Evolutionary conservation across 2,329 filamentous ascomycete genomes (phyloP).

Genomic region (Nectriaceae sp.): DNA sequence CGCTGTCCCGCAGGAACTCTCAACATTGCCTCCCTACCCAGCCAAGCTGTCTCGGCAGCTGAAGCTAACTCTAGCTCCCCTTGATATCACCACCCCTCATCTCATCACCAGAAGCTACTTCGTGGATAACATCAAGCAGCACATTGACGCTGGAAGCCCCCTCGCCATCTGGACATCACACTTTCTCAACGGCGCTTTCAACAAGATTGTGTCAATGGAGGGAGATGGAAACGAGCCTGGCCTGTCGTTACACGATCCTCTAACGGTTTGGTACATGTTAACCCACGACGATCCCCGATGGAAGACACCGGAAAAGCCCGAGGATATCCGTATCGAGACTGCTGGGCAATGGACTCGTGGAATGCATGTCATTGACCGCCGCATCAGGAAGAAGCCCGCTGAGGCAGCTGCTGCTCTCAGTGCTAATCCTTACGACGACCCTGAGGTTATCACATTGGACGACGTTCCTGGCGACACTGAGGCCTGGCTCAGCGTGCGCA

Average conservation of each 20-base stretch:
- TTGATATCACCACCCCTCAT: slow-evolving; percentile 77
- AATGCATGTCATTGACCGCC: slow-evolving; percentile 82
- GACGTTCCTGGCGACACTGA: slow-evolving; percentile 69
- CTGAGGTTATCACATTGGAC: slow-evolving; percentile 42
- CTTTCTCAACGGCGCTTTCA: slow-evolving; percentile 71
- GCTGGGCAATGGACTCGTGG: slow-evolving; percentile 92
- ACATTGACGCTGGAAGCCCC: slow-evolving; percentile 65
- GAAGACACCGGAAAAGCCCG: slow-evolving; percentile 58
- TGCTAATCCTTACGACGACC: slow-evolving; percentile 42
- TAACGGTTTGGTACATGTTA: slow-evolving; percentile 78
- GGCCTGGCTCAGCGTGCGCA: slow-evolving; percentile 72
- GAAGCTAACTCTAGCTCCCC: slow-evolving; percentile 70
- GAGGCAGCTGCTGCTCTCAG: slow-evolving; percentile 43
- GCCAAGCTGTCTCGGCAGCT: slow-evolving; percentile 61
- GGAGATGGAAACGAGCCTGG: slow-evolving; percentile 59
- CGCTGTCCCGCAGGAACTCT: slow-evolving; percentile 54
- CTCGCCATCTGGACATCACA: slow-evolving; percentile 72
- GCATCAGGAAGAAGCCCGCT: slow-evolving; percentile 57
- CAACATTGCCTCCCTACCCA: slow-evolving; percentile 63
- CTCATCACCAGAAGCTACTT: slow-evolving; percentile 65
- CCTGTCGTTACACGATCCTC: slow-evolving; percentile 73
- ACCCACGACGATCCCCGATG: slow-evolving; percentile 60
- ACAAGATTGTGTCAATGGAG: slow-evolving; percentile 65
- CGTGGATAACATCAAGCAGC: slow-evolving; percentile 52
- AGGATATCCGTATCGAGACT: slow-evolving; percentile 90